Evolutionary conservation across 1,139 yeast species (phyloP), one percentile per base, ranked within the genome.

Genomic region (Geotrichum carabidarum): DNA sequence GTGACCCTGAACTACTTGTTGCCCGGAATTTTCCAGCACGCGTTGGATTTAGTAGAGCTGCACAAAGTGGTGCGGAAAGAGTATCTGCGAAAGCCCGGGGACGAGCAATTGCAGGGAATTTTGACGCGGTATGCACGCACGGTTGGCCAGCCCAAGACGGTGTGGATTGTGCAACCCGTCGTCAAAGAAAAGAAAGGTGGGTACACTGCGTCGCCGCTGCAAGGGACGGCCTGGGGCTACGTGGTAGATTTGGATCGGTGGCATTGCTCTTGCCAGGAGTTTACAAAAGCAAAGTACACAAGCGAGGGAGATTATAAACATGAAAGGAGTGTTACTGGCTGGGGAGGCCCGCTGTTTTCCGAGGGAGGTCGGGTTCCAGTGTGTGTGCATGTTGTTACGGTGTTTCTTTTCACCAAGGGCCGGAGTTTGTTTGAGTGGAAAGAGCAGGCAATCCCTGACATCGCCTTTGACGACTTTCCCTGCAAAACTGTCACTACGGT

Each of bases 1-100:
- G 67, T 56, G n/a, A 59, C 62, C 4, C 56, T 65, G 45, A 51
- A 59, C 18, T 60, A 57, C 38, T 56, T 63, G 57, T 67, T 64
- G 14, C 68, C 68, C 0, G 55, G 59, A 8, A 43, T 52, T 14
- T 54, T 65, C 12, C 51, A 58, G 12, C 53, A 46, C n/a, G 66
- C 67, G 1, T 34, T 65, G 37, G 61, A 60, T 18, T 47, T 58
- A 17, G 55, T 65, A 2, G 67, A 65, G 38, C 41, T 50, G 4
- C 58, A 58, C 41, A 44, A 45, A 43, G 56, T 57, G 15, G 43
- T 48, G 1, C 18, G 50, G 34, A 37, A 35, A 7, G 52, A 44
- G 11, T 38, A 27, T 22, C 18, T 34, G 2, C 30, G 15, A n/a
- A 15, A 22, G 17, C 35, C 35, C 18, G 36, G 11, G n/a, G 49